Evolutionary conservation across 176 grass and related monocot genomes (phyloP).

Genomic region (Triticum dicoccoides): DNA sequence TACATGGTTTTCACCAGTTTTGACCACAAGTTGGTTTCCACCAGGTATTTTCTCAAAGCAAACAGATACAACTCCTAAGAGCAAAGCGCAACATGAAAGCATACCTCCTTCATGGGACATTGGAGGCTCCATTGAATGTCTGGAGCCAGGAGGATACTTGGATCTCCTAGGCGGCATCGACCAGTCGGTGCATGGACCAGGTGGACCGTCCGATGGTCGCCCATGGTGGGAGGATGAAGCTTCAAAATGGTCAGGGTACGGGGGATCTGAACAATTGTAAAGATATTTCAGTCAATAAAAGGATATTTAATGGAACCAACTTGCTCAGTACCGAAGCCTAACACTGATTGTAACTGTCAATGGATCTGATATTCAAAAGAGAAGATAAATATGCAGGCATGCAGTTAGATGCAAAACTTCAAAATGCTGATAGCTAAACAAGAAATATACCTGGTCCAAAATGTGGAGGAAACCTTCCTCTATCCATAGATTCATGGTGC

Average conservation of each 20-base stretch:
- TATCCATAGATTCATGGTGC: constrained; percentile 53
- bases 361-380: not conserved
- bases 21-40: too few species aligned
- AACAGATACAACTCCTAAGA: not conserved
- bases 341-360: not conserved
- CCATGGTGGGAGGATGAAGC: constrained; percentile 47
- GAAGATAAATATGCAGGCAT: not conserved
- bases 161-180: constrained; percentile 58
- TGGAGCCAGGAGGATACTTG: constrained; percentile 43
- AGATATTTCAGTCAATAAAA: not conserved
- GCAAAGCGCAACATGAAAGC: constrained; percentile 10
- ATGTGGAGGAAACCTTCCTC: constrained; percentile 47
- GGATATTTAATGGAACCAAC: constrained; percentile 2
- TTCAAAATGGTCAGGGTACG: constrained; percentile 50
- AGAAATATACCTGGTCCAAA: constrained; percentile 47
- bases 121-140: constrained; percentile 54
- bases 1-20: not conserved
- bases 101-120: constrained; percentile 63
- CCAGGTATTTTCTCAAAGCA: too few species aligned
- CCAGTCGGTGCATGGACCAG: constrained; percentile 66
- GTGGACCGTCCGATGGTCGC: constrained; percentile 50
- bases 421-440: not conserved
- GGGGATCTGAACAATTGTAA: constrained; percentile 44
- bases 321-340: not conserved
- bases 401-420: constrained; percentile 10